A percentile compares a stretch with the other conserved stretches of the same genome.
Evolutionary conservation across 768 basidiomycete genomes (phyloP).

Genomic region (Russula virescens): DNA sequence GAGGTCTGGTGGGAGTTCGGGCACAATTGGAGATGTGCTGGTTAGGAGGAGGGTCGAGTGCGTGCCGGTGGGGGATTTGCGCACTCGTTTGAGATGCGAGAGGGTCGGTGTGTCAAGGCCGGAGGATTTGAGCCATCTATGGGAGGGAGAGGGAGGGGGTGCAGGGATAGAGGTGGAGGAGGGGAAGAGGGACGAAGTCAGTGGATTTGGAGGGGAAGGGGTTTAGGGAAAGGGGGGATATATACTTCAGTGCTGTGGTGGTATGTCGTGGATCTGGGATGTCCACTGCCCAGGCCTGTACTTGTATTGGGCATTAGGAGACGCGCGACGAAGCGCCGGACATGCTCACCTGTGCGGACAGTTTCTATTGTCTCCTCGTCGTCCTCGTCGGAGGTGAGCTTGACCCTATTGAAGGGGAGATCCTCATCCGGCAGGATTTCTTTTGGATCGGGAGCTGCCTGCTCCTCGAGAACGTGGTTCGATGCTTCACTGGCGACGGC

Average conservation of each 20-base stretch:
- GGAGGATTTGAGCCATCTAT: slow-evolving; percentile 64
- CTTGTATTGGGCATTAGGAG: slow-evolving; percentile 33
- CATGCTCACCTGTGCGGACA: slow-evolving; percentile 48
- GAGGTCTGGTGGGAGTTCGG: slow-evolving; percentile 41
- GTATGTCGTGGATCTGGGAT: slow-evolving; percentile 57
- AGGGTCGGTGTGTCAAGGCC: slow-evolving; percentile 57
- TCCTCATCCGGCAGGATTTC: slow-evolving; percentile 50
- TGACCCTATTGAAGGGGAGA: slow-evolving; percentile 62
- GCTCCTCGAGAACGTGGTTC: slow-evolving; percentile 10
- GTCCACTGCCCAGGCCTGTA: slow-evolving; percentile 73
- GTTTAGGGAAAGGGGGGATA: not conserved
- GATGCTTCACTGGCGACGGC: slow-evolving; percentile 25
- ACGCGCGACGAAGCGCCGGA: not conserved
- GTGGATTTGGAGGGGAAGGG: not conserved
- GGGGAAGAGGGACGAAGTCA: not conserved
- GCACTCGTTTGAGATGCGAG: slow-evolving; percentile 72
- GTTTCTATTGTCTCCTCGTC: slow-evolving; percentile 58
- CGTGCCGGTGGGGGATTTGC: slow-evolving; percentile 39
- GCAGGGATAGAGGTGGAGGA: not conserved
- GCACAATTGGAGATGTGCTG: slow-evolving; percentile 35
- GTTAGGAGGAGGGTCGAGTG: slow-evolving; percentile 52
- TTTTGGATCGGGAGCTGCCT: slow-evolving; percentile 35
- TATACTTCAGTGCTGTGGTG: slow-evolving; percentile 57
- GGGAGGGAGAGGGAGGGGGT: not conserved
- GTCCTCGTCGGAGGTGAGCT: slow-evolving; percentile 46